Conservation (phyloP, 2,329 filamentous ascomycete species). For the Hymenotorrendiella dingleyae region DNA sequence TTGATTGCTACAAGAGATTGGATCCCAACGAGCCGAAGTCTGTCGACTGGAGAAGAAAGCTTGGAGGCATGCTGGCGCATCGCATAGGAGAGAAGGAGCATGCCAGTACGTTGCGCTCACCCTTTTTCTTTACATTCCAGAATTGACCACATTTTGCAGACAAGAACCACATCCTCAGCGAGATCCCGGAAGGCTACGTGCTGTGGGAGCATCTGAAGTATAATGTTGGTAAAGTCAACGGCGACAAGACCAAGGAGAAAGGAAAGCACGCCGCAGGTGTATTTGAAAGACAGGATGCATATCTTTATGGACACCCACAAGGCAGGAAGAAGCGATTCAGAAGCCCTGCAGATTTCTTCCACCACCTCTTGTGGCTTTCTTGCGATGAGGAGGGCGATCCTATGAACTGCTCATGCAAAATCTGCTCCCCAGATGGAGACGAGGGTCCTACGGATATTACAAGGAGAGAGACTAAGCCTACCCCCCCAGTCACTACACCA, state of each 20-base stretch:
- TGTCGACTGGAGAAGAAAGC: slow-evolving; percentile 51
- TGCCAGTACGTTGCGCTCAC: slow-evolving; percentile 10
- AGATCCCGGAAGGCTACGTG: slow-evolving; percentile 49
- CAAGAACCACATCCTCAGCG: slow-evolving; percentile 43
- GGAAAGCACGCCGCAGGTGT: slow-evolving; percentile 38
- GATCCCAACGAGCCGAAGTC: slow-evolving; percentile 45
- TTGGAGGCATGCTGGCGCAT: slow-evolving; percentile 51
- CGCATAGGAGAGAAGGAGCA: slow-evolving; percentile 36
- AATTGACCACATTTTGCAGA: slow-evolving; percentile 12
- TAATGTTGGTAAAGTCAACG: slow-evolving; percentile 36
- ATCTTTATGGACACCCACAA: slow-evolving; percentile 53
- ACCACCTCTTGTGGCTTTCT: slow-evolving; percentile 51
- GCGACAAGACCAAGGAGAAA: slow-evolving; percentile 35
- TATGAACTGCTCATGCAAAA: slow-evolving; percentile 50
- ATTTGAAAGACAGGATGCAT: slow-evolving; percentile 52
- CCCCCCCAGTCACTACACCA: slow-evolving; percentile 1
- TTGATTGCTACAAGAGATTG: slow-evolving; percentile 48
- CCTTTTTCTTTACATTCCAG: background rate
- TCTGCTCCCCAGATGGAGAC: slow-evolving; percentile 47
- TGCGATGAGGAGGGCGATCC: slow-evolving; percentile 45
- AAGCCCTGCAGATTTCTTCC: slow-evolving; percentile 54
- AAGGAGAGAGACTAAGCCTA: slow-evolving; percentile 14
- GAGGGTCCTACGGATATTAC: slow-evolving; percentile 11
- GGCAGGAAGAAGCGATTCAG: slow-evolving; percentile 51
- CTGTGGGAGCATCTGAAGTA: slow-evolving; percentile 55